A percentile compares a stretch with the other conserved stretches of the same genome.
Evolutionary conservation across 208 protist species (phyloP).

Genomic region (Novymonas esmeraldas): DNA sequence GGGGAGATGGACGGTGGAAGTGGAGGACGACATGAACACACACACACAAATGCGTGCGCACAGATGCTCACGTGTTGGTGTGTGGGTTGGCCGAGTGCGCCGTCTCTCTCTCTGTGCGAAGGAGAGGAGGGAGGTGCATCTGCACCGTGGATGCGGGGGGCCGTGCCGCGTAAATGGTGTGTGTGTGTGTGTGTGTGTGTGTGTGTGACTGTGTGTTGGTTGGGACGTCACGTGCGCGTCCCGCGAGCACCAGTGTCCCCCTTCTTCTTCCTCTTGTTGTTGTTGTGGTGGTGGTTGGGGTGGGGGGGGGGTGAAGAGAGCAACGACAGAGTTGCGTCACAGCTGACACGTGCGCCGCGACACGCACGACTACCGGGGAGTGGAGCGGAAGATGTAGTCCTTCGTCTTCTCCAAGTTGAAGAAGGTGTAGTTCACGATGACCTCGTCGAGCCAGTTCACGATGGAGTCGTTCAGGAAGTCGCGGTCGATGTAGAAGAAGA

Average conservation of each 20-base stretch:
- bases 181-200: slow-evolving; percentile 2
- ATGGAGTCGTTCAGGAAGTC: slow-evolving; percentile 93
- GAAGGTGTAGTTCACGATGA: slow-evolving; percentile 92
- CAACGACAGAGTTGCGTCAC: too few relatives aligned
- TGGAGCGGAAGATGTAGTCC: slow-evolving; percentile 83
- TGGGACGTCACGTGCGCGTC: too few relatives aligned
- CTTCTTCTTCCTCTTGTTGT: too few relatives aligned
- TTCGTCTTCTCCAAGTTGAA: slow-evolving; percentile 90
- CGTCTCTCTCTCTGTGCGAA: background rate
- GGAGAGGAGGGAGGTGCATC: too few relatives aligned
- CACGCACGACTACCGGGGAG: slow-evolving; percentile 32
- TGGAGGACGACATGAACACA: background rate
- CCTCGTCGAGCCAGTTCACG: slow-evolving; percentile 86
- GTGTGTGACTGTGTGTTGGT: background rate
- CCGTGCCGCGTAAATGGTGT: too few relatives aligned
- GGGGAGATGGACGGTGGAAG: background rate
- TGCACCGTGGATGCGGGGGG: background rate
- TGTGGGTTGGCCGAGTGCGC: too few relatives aligned
- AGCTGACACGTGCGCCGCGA: too few relatives aligned
- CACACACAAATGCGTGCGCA: background rate
- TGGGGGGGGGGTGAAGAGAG: background rate
- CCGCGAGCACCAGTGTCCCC: too few relatives aligned
- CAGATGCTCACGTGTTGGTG: background rate
- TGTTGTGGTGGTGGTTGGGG: too few relatives aligned
- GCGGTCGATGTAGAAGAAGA: slow-evolving; percentile 97